phyloP scores from a whole-genome alignment of 441 rosid species.

The Breynia disticha region DNA sequence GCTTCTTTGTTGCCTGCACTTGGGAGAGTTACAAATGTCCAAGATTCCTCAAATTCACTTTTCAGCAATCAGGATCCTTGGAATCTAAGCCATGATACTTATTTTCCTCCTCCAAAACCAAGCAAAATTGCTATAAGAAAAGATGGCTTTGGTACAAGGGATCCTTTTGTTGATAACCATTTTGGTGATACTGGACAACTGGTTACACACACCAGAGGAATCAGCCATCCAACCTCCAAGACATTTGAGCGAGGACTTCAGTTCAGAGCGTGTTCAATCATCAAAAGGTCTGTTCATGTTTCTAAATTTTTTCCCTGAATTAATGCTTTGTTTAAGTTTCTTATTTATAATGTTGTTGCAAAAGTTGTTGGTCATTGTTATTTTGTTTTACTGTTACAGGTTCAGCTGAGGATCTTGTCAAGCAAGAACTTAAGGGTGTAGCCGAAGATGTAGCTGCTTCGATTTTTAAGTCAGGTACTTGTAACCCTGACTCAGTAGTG shows the following conservation, averaged over 20 bases:
- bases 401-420: constrained; percentile 45
- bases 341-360: not conserved
- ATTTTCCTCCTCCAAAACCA: constrained; percentile 52
- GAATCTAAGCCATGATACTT: constrained; percentile 39
- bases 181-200: constrained; percentile 23
- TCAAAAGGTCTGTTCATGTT: constrained; percentile 30
- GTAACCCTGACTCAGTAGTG: constrained; percentile 21
- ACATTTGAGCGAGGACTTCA: constrained; percentile 22
- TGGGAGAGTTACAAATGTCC: constrained; percentile 22
- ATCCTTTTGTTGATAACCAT: constrained; percentile 32
- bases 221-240: constrained; percentile 21
- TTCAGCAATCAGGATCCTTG: constrained; percentile 69
- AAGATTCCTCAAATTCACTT: constrained; percentile 48
- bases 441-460: constrained; percentile 68
- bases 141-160: constrained; percentile 29
- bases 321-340: no score
- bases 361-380: constrained; percentile 11
- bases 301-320: no score
- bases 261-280: constrained; percentile 27
- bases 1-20: constrained; percentile 21
- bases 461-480: constrained; percentile 36
- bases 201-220: constrained; percentile 24
- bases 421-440: constrained; percentile 59
- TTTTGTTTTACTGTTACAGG: constrained; percentile 18
- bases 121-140: constrained; percentile 34